Conservation (phyloP, 192 early-diverging fungal genomes). For the Coemansia sp. region DNA sequence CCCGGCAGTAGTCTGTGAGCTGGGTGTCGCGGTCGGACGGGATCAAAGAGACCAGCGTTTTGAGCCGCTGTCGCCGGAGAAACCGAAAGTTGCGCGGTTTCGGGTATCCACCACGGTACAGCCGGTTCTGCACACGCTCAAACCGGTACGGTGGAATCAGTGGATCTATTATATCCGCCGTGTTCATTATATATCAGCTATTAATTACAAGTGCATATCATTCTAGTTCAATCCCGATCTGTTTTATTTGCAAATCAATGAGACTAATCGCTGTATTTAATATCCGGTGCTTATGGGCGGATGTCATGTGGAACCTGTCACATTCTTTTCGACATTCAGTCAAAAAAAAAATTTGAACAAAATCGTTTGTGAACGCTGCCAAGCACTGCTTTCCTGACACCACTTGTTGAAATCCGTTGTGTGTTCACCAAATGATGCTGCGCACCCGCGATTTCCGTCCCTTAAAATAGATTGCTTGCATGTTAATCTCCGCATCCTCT, state of each 20-base stretch:
- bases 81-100: slow-evolving; percentile 84
- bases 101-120: slow-evolving; percentile 89
- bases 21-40: slow-evolving; percentile 66
- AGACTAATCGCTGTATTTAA: neutral
- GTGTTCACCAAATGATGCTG: too few relatives aligned
- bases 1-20: slow-evolving; percentile 62
- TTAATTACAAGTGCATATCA: neutral
- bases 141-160: slow-evolving; percentile 75
- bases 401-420: too few relatives aligned
- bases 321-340: too few relatives aligned
- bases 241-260: neutral
- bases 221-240: slow-evolving; percentile 14
- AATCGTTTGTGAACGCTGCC: too few relatives aligned
- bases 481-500: too few relatives aligned
- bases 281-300: neutral
- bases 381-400: too few relatives aligned
- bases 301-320: neutral
- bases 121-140: slow-evolving; percentile 76
- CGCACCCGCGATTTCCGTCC: too few relatives aligned
- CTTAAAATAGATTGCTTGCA: too few relatives aligned
- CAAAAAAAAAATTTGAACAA: too few relatives aligned
- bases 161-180: slow-evolving; percentile 42
- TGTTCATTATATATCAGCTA: neutral
- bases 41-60: slow-evolving; percentile 83
- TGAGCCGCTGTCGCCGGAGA: slow-evolving; percentile 62